Evolutionary conservation across 176 grass and related monocot species (phyloP), one percentile per base, ranked within the genome.

Genomic region (Zea luxurians): DNA sequence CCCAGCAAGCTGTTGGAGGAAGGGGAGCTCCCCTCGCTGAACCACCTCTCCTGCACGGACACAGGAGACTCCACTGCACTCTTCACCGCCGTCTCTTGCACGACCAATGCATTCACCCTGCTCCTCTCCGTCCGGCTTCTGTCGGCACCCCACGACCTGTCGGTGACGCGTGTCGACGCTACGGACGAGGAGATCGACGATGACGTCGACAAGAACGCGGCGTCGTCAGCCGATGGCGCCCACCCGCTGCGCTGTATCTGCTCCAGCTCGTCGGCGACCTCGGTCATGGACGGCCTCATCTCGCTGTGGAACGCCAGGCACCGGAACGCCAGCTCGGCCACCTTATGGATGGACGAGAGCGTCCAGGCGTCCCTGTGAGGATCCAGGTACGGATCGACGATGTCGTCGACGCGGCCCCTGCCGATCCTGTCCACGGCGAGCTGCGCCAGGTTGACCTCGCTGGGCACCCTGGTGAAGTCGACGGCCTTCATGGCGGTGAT

Each of bases 251-350:
- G 36, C 82, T 83, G 85, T 42, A 93, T 87, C 73, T 90, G 91
- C 6, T 87, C 84, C 4, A 93, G 78, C 71, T 87, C 91, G 63
- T 87, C 84, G 57, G 78, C 81, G 58, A 89, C 87, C 78, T 90
- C 91, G 41, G 47, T 68, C 91, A 93, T 93, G n/a, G 87, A 87
- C 15, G 91, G 87, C 50, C 91, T 85, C 82, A 82, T 87, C 84
- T 89, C 87, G 73, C 87, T 84, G 78, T 90, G 87, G 87, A 87
- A 90, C 12, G 87, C 87, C 10, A 90, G 91, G 78, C 91, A 93
- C 37, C 91, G 74, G 80, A 93, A 93, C 18, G 91, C 87, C 48
- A 93, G 82, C 71, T 93, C 87, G 0, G 84, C 84, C 64, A 93
- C 91, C 75, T 90, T 87, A 69, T 87, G 87, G 48, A 92, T 71